Base-by-base conservation (phyloP, 371 early-diverging fungal genomes). In the Mortierella polycephala region DNA sequence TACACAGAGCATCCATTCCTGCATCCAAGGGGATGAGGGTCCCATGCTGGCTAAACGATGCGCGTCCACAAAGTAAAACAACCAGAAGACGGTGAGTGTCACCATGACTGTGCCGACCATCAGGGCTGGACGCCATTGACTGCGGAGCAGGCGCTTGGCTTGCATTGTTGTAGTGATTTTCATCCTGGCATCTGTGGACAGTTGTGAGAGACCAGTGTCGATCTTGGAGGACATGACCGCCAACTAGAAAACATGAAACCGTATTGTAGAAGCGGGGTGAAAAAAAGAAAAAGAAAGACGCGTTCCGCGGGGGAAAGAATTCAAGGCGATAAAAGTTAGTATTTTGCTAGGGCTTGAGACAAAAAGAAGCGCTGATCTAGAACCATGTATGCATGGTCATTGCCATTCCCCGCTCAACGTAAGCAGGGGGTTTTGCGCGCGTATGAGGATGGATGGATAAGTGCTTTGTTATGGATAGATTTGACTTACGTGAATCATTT, bases 81-180 rank as follows among this genome's bases (percentile, higher is more conserved):
- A 67, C 79, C 72, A 77, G 14, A 77, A 77, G 42, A 72, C 69
- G 0, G 79, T 77, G 40, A 77, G 66, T n/a, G 51, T 20, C 20
- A 62, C n/a, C 79, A 77, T 71, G 49, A 69, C 69, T 3, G 59
- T 50, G 2, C 52, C 57, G n/a, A 77, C 39, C 79, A 77, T 77
- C 21, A 77, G 64, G 10, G 79, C 79, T 46, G 72, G 72, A 20
- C 79, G 79, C 79, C 79, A 77, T 44, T 77, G 79, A 18, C 79
- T 69, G 5, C 79, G 72, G n/a, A 77, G 71, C 14, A 76, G 64
- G 10, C 77, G 75, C 42, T 81, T 75, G 42, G 76, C 77, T 37
- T 81, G 77, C 81, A 81, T 81, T 42, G 76, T 75, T 0, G 81
- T 67, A 2, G 76, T 81, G 30, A 64, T 42, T 46, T 60, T 70